These are phyloP conservation scores for Aspergillus floridensis DNA, from an alignment of 2,329 filamentous ascomycete genomes.

Conservation along the genomic window DNA sequence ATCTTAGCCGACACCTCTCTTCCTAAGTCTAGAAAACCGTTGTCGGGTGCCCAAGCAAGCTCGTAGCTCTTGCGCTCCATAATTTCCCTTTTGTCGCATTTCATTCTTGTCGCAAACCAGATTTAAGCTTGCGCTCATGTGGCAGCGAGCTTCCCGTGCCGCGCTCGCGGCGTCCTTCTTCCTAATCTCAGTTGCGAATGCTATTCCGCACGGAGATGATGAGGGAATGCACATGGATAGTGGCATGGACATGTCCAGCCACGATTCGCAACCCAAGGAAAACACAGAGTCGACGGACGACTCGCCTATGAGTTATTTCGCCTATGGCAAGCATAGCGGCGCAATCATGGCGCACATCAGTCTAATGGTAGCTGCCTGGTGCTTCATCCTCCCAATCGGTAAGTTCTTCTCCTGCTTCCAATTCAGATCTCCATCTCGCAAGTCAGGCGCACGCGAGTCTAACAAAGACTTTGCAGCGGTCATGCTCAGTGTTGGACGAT, in stretches of 20 bases:
- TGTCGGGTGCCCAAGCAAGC: background rate
- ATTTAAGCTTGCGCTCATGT: slow-evolving; percentile 20
- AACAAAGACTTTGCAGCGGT: slow-evolving; percentile 56
- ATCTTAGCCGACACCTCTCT: background rate
- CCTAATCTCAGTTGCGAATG: slow-evolving; percentile 31
- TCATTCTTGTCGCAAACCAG: slow-evolving; percentile 2
- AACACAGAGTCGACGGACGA: slow-evolving; percentile 21
- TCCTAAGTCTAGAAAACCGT: background rate
- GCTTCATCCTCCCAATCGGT: slow-evolving; percentile 70
- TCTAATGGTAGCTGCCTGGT: slow-evolving; percentile 70
- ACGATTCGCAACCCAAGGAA: slow-evolving; percentile 14
- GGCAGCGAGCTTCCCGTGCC: slow-evolving; percentile 23
- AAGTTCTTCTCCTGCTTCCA: slow-evolving; percentile 32
- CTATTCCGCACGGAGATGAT: slow-evolving; percentile 35
- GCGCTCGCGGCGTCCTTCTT: slow-evolving; percentile 30
- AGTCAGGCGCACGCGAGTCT: background rate
- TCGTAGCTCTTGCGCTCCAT: background rate
- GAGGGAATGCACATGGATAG: slow-evolving; percentile 33
- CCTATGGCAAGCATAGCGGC: slow-evolving; percentile 39
- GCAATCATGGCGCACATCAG: slow-evolving; percentile 67
- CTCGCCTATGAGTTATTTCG: slow-evolving; percentile 45
- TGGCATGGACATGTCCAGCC: slow-evolving; percentile 24
- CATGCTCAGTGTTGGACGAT: slow-evolving; percentile 80
- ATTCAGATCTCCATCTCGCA: background rate
- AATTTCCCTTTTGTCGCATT: background rate